Base-by-base conservation (phyloP, 306 rosid species). In the Ceratonia siliqua region DNA sequence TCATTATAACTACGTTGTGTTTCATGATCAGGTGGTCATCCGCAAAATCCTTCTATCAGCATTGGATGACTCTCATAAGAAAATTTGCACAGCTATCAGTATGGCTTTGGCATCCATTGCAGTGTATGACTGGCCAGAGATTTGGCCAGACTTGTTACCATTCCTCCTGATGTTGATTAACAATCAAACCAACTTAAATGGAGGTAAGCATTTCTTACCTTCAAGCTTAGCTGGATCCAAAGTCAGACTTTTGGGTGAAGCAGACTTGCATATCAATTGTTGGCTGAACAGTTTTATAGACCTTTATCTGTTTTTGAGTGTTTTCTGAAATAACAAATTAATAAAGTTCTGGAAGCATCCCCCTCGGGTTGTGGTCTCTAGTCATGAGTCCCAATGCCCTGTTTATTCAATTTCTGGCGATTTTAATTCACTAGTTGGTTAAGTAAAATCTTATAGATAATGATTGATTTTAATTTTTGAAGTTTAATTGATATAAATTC, bases 101-200 rank as follows among this genome's bases (percentile, higher is more conserved):
- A 88, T 94, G 98, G 97, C 93, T 73, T 89, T 94, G 81, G 96
- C 98, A 53, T 85, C 98, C 52, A 86, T 94, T 70, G 96, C 98
- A 21, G 79, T 71, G 64, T 79, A 91, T 84, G 98, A 94, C 79
- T 94, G 97, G 97, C 98, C 98, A 13, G 97, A 91, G 78, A 82
- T 73, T 65, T 94, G 98, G 98, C 89, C 98, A 25, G 97, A 91
- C 72, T 86, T 94, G 81, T 82, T 94, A 79, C 96, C 95, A 1
- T 87, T 74, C 78, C 91, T 94, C 68, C 78, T 91, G 71, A 84
- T 83, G 83, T 87, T 91, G 88, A 83, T 94, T 45, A 88, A 76
- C 80, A 78, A 83, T 76, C 92, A 84, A 78, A 63, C 78, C 58
- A 94, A 87, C 78, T 76, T 87, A 86, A 84, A 82, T 84, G 97